phyloP scores from a whole-genome alignment of 495 filamentous ascomycete genomes.

The Tuber umbilicatum region DNA sequence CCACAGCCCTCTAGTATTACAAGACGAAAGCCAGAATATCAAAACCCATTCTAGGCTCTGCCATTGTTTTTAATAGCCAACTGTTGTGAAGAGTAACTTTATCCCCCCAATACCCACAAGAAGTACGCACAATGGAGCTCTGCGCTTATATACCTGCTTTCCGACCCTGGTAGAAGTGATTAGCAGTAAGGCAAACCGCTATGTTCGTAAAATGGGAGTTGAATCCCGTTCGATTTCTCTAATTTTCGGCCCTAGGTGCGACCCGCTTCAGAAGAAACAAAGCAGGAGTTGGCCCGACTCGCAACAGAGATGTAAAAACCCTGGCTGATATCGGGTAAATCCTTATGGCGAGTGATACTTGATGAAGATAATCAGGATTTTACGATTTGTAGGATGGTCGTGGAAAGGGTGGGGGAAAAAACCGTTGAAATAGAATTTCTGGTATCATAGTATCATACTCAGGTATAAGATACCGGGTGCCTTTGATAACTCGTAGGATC shows the following conservation, averaged over 20 bases:
- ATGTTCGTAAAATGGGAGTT: not conserved
- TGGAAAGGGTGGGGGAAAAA: not conserved
- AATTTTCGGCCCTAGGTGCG: not conserved
- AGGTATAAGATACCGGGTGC: too few relatives aligned
- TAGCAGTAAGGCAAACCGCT: not conserved
- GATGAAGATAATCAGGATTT: not conserved
- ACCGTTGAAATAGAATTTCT: not conserved
- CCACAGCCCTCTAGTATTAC: not conserved
- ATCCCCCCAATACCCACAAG: not conserved
- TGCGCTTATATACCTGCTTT: not conserved
- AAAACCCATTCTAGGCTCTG: not conserved
- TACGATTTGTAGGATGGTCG: not conserved
- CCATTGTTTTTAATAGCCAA: not conserved
- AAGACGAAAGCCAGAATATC: not conserved
- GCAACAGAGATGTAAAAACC: not conserved
- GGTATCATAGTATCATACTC: not conserved
- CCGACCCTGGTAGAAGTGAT: not conserved
- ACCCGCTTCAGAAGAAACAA: not conserved
- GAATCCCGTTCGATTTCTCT: not conserved
- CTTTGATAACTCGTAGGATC: too few relatives aligned
- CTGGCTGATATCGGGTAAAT: not conserved
- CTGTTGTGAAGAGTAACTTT: not conserved
- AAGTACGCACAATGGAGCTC: not conserved
- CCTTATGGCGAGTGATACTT: not conserved
- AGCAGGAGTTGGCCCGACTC: not conserved